Conservation (phyloP, 176 grass and related monocot species). For the Eremochloa ophiuroides region DNA sequence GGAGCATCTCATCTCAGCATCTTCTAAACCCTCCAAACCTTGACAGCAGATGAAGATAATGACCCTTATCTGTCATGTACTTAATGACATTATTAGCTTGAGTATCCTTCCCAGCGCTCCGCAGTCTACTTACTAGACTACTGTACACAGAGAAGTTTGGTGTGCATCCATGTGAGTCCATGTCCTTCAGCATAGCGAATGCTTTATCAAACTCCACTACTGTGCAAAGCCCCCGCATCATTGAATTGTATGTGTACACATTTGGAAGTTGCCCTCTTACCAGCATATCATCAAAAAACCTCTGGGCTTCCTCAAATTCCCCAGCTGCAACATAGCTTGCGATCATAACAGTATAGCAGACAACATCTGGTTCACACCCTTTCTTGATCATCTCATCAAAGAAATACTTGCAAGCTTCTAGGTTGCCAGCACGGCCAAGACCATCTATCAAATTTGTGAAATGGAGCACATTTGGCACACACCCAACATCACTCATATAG, state of each 20-base stretch:
- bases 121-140: slow-evolving; percentile 59
- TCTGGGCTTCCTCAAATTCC: slow-evolving; percentile 63
- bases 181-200: slow-evolving; percentile 76
- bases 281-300: slow-evolving; percentile 83
- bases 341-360: slow-evolving; percentile 94
- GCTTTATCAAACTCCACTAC: slow-evolving; percentile 81
- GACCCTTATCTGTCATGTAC: slow-evolving; percentile 85
- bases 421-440: slow-evolving; percentile 80
- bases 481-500: slow-evolving; percentile 86
- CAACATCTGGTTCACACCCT: slow-evolving; percentile 75
- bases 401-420: slow-evolving; percentile 94
- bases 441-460: slow-evolving; percentile 97
- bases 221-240: slow-evolving; percentile 70
- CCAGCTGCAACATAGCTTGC: slow-evolving; percentile 69
- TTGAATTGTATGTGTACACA: slow-evolving; percentile 90
- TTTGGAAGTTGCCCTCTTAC: slow-evolving; percentile 75
- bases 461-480: slow-evolving; percentile 75
- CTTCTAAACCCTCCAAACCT: slow-evolving; percentile 82
- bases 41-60: slow-evolving; percentile 87
- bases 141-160: slow-evolving; percentile 94
- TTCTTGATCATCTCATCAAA: slow-evolving; percentile 95
- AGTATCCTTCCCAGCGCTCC: slow-evolving; percentile 64
- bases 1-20: slow-evolving; percentile 45
- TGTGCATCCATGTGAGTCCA: slow-evolving; percentile 70
- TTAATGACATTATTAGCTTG: slow-evolving; percentile 82